phyloP scores from a whole-genome alignment of 768 basidiomycete species.

The Pisolithus orientalis region DNA sequence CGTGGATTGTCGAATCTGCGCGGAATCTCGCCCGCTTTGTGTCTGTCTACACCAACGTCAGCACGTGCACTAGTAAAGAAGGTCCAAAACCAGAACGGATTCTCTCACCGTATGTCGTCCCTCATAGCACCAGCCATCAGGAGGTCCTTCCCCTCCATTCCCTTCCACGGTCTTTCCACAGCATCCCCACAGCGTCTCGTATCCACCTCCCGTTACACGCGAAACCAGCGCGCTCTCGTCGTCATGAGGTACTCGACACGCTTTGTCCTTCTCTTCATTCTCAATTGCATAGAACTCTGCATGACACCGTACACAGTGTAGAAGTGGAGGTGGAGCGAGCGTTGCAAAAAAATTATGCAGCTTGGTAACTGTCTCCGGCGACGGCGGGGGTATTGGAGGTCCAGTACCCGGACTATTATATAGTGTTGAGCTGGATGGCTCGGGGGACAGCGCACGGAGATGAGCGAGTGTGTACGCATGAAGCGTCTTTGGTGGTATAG shows the following conservation, averaged over 20 bases:
- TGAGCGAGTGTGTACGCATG: constrained; percentile 55
- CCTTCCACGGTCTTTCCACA: constrained; percentile 69
- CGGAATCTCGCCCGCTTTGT: constrained; percentile 72
- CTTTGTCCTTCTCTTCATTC: constrained; percentile 52
- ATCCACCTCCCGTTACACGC: constrained; percentile 38
- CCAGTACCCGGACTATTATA: constrained; percentile 9
- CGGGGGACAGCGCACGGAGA: constrained; percentile 25
- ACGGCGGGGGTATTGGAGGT: constrained; percentile 15
- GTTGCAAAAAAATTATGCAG: constrained; percentile 55
- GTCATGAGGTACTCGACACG: constrained; percentile 68
- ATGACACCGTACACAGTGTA: constrained; percentile 77
- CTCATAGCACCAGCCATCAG: constrained; percentile 85
- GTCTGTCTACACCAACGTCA: constrained; percentile 45
- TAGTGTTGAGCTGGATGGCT: constrained; percentile 1
- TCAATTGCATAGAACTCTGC: constrained; percentile 63
- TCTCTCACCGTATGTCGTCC: constrained; percentile 60
- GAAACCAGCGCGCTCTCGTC: constrained; percentile 77
- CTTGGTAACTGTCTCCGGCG: constrained; percentile 36
- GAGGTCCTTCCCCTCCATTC: constrained; percentile 75
- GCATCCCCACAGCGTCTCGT: constrained; percentile 64
- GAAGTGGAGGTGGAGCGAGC: constrained; percentile 57
- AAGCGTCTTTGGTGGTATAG: constrained; percentile 61
- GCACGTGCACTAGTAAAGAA: too few relatives aligned
- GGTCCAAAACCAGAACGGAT: background rate
- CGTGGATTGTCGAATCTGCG: constrained; percentile 56